Evolutionary conservation across 2,329 filamentous ascomycete genomes (phyloP).

Genomic region (Pseudonectria buxi): DNA sequence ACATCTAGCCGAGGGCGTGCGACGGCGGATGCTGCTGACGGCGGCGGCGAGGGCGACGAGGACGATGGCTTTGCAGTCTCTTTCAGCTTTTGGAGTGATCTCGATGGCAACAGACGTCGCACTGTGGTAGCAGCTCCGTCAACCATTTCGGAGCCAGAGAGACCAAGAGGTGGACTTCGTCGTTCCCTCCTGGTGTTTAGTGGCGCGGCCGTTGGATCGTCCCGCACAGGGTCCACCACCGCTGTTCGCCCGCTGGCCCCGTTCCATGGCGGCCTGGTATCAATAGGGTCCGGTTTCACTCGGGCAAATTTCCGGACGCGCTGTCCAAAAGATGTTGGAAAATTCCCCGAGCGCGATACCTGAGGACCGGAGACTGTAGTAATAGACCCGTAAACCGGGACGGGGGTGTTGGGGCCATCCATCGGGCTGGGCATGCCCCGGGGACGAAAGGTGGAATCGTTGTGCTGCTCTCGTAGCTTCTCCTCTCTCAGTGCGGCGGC

Average conservation of each 20-base stretch:
- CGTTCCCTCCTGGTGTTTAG: slow-evolving; percentile 41
- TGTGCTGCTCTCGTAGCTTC: slow-evolving; percentile 10
- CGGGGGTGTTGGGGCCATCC: neutral
- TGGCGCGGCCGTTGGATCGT: slow-evolving; percentile 50
- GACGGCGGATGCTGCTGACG: slow-evolving; percentile 10
- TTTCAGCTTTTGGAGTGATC: slow-evolving; percentile 26
- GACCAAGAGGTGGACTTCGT: slow-evolving; percentile 25
- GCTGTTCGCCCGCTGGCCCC: slow-evolving; percentile 63
- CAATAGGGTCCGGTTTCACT: slow-evolving; percentile 31
- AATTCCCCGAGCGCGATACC: slow-evolving; percentile 17
- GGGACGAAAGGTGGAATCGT: slow-evolving; percentile 7
- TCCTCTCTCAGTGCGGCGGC: slow-evolving; percentile 30
- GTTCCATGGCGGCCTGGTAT: slow-evolving; percentile 58
- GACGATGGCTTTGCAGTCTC: slow-evolving; percentile 19
- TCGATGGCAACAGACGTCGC: slow-evolving; percentile 30
- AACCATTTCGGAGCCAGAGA: slow-evolving; percentile 29
- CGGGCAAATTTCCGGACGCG: slow-evolving; percentile 28
- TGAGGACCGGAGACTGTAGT: slow-evolving; percentile 21
- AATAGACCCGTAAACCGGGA: slow-evolving; percentile 13
- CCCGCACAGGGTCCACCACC: slow-evolving; percentile 57
- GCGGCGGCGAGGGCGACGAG: slow-evolving; percentile 13
- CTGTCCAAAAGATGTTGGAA: slow-evolving; percentile 26
- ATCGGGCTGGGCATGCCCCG: slow-evolving; percentile 9
- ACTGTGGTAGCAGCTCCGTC: slow-evolving; percentile 23
- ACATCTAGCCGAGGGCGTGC: slow-evolving; percentile 28